These are phyloP conservation scores for Gryganskiella cystojenkinii DNA, from an alignment of 192 early-diverging fungal species.

Conservation along the genomic window DNA sequence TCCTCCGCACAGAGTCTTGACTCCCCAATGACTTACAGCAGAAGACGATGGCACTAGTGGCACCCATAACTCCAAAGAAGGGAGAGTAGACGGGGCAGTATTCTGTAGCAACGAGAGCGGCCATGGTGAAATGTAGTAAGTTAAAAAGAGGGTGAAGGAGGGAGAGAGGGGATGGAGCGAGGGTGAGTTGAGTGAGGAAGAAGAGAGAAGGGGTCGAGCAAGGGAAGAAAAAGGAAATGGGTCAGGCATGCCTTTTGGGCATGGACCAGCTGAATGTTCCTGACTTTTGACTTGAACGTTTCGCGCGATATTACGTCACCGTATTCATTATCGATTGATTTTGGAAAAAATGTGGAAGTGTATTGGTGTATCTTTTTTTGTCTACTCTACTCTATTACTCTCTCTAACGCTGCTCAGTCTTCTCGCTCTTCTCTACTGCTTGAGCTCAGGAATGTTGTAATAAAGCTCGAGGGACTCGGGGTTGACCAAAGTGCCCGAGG, in stretches of 20 bases:
- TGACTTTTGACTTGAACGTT: no score
- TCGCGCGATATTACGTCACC: no score
- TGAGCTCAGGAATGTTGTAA: conserved; percentile 79
- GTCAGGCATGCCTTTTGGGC: no score
- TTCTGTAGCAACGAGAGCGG: conserved; percentile 31
- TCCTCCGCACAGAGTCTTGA: no score
- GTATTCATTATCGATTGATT: no score
- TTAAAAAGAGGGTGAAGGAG: not conserved
- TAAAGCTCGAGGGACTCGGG: conserved; percentile 89
- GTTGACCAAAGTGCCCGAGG: conserved; percentile 86
- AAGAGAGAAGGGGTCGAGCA: no score
- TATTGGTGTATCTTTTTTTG: no score
- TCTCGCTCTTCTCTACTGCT: conserved; percentile 48
- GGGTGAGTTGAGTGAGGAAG: not conserved
- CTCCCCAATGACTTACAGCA: conserved; percentile 82
- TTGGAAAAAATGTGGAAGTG: no score
- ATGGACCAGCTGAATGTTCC: no score
- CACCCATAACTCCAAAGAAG: conserved; percentile 95
- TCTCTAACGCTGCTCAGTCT: not conserved
- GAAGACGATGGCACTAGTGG: conserved; percentile 92
- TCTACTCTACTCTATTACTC: not conserved
- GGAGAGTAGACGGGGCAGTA: conserved; percentile 91
- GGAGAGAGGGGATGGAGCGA: not conserved
- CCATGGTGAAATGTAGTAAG: conserved; percentile 21
- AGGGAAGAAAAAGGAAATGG: no score